Evolutionary conservation across 2,329 filamentous ascomycete species (phyloP).

Genomic region (Cladosporium sp.): DNA sequence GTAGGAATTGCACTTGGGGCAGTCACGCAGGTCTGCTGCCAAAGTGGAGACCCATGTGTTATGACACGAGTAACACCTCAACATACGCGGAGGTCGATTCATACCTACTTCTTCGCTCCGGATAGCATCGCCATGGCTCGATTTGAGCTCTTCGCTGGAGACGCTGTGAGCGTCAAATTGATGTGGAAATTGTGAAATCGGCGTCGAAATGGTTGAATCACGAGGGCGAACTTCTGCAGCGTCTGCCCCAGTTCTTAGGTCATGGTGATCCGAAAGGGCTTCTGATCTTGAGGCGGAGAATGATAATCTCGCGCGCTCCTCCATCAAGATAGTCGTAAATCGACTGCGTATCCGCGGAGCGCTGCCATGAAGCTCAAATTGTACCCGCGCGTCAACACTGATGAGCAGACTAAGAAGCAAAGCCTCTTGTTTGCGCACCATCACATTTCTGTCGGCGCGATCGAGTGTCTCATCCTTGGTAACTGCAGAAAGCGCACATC

Average conservation of each 20-base stretch:
- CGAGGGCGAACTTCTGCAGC: neutral
- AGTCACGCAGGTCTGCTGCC: neutral
- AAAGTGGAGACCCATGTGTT: neutral
- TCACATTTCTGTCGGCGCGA: neutral
- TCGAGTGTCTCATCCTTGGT: no score
- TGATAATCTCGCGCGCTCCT: neutral
- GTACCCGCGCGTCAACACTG: neutral
- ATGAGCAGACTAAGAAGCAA: slow-evolving; percentile 6
- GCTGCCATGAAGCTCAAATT: neutral
- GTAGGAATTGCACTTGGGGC: neutral
- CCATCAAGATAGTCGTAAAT: neutral
- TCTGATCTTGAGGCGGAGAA: neutral
- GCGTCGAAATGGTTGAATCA: neutral
- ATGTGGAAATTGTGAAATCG: no score
- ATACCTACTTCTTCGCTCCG: neutral
- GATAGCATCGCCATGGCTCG: no score
- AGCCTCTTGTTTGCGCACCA: neutral
- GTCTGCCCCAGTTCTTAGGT: neutral
- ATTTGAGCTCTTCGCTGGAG: no score
- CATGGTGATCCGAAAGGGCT: neutral
- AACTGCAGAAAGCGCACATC: no score
- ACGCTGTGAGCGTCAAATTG: no score
- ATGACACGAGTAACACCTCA: neutral
- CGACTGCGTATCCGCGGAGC: neutral
- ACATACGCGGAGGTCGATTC: neutral